These are phyloP conservation scores for Pseudogymnoascus sp. DNA, from an alignment of 2,329 filamentous ascomycete genomes.

Conservation along the genomic window DNA sequence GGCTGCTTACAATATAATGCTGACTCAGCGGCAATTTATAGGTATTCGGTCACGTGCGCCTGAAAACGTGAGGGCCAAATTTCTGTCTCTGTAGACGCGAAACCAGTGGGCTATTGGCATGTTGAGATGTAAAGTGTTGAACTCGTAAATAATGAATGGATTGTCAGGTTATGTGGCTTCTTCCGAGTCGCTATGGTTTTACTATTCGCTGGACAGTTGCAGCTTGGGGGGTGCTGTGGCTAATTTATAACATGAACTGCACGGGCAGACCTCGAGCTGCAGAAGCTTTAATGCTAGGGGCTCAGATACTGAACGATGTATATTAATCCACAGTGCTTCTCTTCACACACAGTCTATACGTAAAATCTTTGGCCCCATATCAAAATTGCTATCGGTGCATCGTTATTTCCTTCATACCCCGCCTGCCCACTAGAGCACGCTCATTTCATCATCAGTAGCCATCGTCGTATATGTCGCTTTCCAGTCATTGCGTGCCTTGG, in stretches of 20 bases:
- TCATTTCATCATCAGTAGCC: slow-evolving; percentile 6
- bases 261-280: neutral
- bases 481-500: slow-evolving; percentile 2
- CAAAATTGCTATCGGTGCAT: neutral
- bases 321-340: slow-evolving; percentile 7
- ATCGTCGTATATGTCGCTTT: neutral
- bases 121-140: neutral
- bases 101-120: neutral
- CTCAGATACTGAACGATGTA: neutral
- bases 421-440: neutral
- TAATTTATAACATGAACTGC: neutral
- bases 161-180: neutral
- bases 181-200: neutral
- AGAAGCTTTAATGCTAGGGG: neutral
- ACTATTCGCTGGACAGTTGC: neutral
- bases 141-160: neutral
- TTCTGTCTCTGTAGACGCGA: neutral
- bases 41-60: neutral
- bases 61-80: neutral
- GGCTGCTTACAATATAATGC: neutral
- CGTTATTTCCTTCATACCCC: neutral
- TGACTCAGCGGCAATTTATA: neutral
- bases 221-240: neutral
- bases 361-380: neutral
- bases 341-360: slow-evolving; percentile 3